Base-by-base conservation (phyloP, 1,139 yeast genomes). In the Blastobotrys malaysiensis region DNA sequence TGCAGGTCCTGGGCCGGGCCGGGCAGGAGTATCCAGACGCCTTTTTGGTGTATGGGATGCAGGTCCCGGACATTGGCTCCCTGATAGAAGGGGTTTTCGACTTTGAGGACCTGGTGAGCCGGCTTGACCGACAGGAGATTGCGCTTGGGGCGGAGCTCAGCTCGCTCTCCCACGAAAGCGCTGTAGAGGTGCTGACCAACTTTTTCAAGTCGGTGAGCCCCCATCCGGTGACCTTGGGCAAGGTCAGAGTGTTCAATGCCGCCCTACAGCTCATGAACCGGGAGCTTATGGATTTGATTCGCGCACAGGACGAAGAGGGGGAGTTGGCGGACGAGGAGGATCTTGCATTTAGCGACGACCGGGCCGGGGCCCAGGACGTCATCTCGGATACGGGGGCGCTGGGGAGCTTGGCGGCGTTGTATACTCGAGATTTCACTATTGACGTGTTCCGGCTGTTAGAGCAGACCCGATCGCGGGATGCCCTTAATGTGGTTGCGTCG, bases 401-500 rank as follows among this genome's bases (percentile, higher is more conserved):
- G 39, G 39, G 11, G 39, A 31, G 39, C 39, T 4, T 49, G 19
- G 31, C 14, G 18, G 5, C 13, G 21, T 11, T 50, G 14, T 45
- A 45, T 16, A 45, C 46, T 11, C 22, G 46, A 31, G 24, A 45
- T n/a, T 50, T 50, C 19, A 31, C 47, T 16, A 5, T 36, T 6
- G 43, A 9, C 16, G 18, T 51, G 16, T 51, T 51, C 43, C 47
- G 21, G 18, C 26, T 46, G 19, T 4, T 51, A 6, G 49, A 50
- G 56, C 14, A n/a, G 54, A 43, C 43, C 55, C 49, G 46, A 20
- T 45, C 45, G 11, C 14, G 5, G 22, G 43, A 36, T 51, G 50
- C 46, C n/a, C 53, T 59, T 6, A 51, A 54, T 22, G 24, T 48
- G 2, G 55, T 63, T n/a, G 61, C 64, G 3, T 56, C 63, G 1